These are phyloP conservation scores for Aquilaria malaccensis DNA, from an alignment of 345 rosid species.

Conservation along the genomic window DNA sequence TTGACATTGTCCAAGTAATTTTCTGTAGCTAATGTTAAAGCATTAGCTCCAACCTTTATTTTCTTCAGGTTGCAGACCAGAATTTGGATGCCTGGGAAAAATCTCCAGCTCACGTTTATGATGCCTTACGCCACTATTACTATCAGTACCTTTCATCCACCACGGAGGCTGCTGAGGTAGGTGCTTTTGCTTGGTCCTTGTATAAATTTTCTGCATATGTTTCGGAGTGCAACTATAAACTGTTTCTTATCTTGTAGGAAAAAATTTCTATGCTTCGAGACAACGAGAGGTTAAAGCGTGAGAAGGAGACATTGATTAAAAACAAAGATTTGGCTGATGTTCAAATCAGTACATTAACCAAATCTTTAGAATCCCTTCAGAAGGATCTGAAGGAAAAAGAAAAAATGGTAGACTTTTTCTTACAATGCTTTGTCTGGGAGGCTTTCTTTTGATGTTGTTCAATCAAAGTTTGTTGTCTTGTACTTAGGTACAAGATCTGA, in stretches of 20 bases:
- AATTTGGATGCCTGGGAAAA: slow-evolving; percentile 84
- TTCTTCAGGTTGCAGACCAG: slow-evolving; percentile 84
- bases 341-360: slow-evolving; percentile 62
- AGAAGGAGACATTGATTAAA: slow-evolving; percentile 51
- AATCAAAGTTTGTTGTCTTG: slow-evolving; percentile 19
- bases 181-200: slow-evolving; percentile 3
- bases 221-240: background rate
- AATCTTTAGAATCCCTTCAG: slow-evolving; percentile 63
- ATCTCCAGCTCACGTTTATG: slow-evolving; percentile 78
- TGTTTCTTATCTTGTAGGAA: slow-evolving; percentile 51
- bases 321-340: slow-evolving; percentile 56
- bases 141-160: slow-evolving; percentile 97
- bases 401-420: slow-evolving; percentile 48
- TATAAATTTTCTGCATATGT: slow-evolving; percentile 6
- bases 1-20: background rate
- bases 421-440: slow-evolving; percentile 16
- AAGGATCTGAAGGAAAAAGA: slow-evolving; percentile 84
- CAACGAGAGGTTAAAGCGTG: slow-evolving; percentile 55
- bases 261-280: slow-evolving; percentile 83
- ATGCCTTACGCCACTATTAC: slow-evolving; percentile 92
- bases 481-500: slow-evolving; percentile 69
- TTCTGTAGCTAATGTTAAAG: slow-evolving; percentile 1
- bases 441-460: slow-evolving; percentile 11
- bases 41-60: slow-evolving; percentile 10
- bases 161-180: slow-evolving; percentile 91